Evolutionary conservation across 805 yeast species (phyloP).

Genomic region (Kodamaea leandrae): DNA sequence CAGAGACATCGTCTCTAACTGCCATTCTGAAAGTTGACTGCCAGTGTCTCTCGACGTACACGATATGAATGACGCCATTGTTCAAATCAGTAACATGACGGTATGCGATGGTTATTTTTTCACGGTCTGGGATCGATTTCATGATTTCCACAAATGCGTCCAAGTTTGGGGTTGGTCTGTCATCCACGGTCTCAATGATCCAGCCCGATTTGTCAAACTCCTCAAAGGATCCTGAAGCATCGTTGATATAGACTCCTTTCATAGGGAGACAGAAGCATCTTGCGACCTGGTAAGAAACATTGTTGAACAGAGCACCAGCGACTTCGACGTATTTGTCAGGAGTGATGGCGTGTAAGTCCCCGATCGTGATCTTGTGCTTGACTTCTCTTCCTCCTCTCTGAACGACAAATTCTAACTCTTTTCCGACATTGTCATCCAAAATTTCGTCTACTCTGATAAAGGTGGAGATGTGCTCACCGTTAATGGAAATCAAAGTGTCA

Average conservation of each 20-base stretch:
- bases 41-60: constrained; percentile 86
- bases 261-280: constrained; percentile 81
- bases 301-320: constrained; percentile 84
- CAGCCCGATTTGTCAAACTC: constrained; percentile 67
- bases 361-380: constrained; percentile 52
- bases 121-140: constrained; percentile 71
- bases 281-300: constrained; percentile 85
- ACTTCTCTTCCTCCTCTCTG: constrained; percentile 70
- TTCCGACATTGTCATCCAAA: constrained; percentile 67
- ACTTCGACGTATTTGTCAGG: constrained; percentile 80
- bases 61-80: constrained; percentile 62
- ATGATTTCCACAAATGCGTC: constrained; percentile 77
- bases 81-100: constrained; percentile 82
- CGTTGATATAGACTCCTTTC: constrained; percentile 75
- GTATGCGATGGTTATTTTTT: constrained; percentile 65
- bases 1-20: constrained; percentile 53
- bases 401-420: constrained; percentile 43
- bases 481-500: constrained; percentile 74
- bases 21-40: constrained; percentile 67
- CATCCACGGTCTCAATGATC: constrained; percentile 77
- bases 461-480: constrained; percentile 60
- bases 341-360: constrained; percentile 76
- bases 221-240: constrained; percentile 75
- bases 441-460: constrained; percentile 82
- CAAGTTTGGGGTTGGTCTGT: constrained; percentile 67